phyloP scores from a whole-genome alignment of 2,329 filamentous ascomycete species.

The Fusarium buxicola region DNA sequence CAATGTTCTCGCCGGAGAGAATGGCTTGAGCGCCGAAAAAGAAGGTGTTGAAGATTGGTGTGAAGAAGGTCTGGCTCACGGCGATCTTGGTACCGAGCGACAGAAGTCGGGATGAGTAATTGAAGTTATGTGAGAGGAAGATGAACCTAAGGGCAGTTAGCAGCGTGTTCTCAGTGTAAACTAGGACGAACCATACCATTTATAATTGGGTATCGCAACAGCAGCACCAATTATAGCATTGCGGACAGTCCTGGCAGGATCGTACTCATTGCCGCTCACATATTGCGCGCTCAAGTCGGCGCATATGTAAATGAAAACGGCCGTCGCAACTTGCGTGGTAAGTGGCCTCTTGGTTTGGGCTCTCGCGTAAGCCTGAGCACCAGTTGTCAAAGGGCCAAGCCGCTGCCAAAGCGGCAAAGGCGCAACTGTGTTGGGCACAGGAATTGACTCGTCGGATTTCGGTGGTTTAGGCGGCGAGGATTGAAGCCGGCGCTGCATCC shows the following conservation, averaged over 20 bases:
- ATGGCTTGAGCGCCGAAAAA: slow-evolving; percentile 86
- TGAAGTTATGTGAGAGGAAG: slow-evolving; percentile 84
- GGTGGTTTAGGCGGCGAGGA: slow-evolving; percentile 13
- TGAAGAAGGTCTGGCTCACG: slow-evolving; percentile 84
- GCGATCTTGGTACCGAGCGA: slow-evolving; percentile 81
- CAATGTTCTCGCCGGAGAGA: slow-evolving; percentile 73
- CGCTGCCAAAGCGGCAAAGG: slow-evolving; percentile 65
- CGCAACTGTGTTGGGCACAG: slow-evolving; percentile 35
- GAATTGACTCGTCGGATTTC: slow-evolving; percentile 34
- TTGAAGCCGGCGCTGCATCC: slow-evolving; percentile 35
- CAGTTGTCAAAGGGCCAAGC: slow-evolving; percentile 66
- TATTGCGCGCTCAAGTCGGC: slow-evolving; percentile 83
- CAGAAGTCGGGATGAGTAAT: slow-evolving; percentile 78
- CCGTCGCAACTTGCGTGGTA: slow-evolving; percentile 80
- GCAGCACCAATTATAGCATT: slow-evolving; percentile 80
- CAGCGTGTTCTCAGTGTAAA: accelerated
- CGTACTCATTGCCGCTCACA: slow-evolving; percentile 72
- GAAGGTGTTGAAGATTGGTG: slow-evolving; percentile 84
- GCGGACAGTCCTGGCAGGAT: slow-evolving; percentile 74
- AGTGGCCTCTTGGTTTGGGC: slow-evolving; percentile 80
- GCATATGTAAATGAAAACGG: slow-evolving; percentile 81
- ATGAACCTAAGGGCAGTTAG: slow-evolving; percentile 70
- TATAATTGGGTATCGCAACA: slow-evolving; percentile 81
- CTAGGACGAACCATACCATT: slow-evolving; percentile 69
- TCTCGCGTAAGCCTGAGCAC: slow-evolving; percentile 71